phyloP scores from a whole-genome alignment of 441 rosid genomes.

The Populus hybrid region DNA sequence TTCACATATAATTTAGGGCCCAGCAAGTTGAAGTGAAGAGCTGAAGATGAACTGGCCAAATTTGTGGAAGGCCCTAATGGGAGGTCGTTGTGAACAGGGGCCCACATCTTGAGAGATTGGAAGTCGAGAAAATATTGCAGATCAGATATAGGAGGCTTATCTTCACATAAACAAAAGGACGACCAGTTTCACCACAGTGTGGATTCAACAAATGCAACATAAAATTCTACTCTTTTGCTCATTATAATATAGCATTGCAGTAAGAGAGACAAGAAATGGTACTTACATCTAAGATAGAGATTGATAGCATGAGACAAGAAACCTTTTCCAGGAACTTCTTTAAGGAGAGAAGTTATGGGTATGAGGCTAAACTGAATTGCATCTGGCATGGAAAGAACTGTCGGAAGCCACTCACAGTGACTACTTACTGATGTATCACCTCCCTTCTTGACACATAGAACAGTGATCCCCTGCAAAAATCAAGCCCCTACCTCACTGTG shows the following conservation, averaged over 20 bases:
- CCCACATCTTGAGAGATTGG: conserved; percentile 75
- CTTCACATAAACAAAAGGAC: conserved; percentile 34
- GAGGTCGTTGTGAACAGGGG: conserved; percentile 84
- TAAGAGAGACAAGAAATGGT: not conserved
- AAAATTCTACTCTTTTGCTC: not conserved
- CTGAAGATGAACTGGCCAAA: conserved; percentile 44
- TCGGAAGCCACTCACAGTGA: conserved; percentile 85
- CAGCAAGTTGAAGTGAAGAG: conserved; percentile 64
- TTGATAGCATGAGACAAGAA: conserved; percentile 91
- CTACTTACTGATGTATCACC: conserved; percentile 49
- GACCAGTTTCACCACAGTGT: not conserved
- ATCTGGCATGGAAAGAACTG: conserved; percentile 69
- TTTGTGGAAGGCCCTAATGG: conserved; percentile 77
- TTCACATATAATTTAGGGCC: conserved; percentile 86
- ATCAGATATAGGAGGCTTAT: conserved; percentile 81
- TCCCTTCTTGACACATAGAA: conserved; percentile 65
- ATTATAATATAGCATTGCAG: not conserved
- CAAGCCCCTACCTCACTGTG: not conserved
- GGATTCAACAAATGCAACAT: not conserved
- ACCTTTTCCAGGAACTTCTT: conserved; percentile 71
- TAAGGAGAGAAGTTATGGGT: conserved; percentile 83
- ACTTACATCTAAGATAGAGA: conserved; percentile 85
- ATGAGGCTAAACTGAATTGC: conserved; percentile 65
- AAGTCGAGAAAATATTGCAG: conserved; percentile 69
- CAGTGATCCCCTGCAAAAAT: conserved; percentile 69